These are phyloP conservation scores for Brassica nigra DNA, from an alignment of 345 rosid species.

Conservation along the genomic window DNA sequence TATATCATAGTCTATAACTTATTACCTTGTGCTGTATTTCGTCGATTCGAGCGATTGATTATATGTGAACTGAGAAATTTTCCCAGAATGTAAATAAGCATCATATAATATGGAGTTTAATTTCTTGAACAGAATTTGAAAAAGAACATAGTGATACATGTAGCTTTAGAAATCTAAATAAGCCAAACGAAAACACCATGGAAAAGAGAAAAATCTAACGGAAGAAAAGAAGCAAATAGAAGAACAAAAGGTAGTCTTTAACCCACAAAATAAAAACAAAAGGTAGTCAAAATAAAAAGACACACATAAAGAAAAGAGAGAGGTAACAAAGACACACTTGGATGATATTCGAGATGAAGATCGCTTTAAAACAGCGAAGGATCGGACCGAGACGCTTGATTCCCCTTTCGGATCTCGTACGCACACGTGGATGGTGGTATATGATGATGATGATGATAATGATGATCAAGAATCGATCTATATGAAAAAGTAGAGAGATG, in stretches of 20 bases:
- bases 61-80: background rate
- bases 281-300: constrained; percentile 13
- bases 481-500: constrained; percentile 36
- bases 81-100: constrained; percentile 2
- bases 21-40: background rate
- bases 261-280: background rate
- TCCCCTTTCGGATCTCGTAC: constrained; percentile 46
- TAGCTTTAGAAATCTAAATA: constrained; percentile 21
- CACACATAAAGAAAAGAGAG: background rate
- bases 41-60: background rate
- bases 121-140: constrained; percentile 10
- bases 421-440: constrained; percentile 38
- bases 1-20: background rate
- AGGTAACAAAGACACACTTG: constrained; percentile 22
- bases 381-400: constrained; percentile 51
- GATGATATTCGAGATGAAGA: constrained; percentile 21
- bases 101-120: constrained; percentile 8
- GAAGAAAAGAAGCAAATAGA: background rate
- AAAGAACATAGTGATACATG: constrained; percentile 29
- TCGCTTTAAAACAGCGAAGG: constrained; percentile 34
- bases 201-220: background rate
- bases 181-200: constrained; percentile 22
- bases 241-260: constrained; percentile 1
- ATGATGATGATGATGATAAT: constrained; percentile 22
- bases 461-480: constrained; percentile 39